These are phyloP conservation scores for Sphagnum fallax DNA, from an alignment of 228 moss, liverwort and hornwort genomes.

Conservation along the genomic window DNA sequence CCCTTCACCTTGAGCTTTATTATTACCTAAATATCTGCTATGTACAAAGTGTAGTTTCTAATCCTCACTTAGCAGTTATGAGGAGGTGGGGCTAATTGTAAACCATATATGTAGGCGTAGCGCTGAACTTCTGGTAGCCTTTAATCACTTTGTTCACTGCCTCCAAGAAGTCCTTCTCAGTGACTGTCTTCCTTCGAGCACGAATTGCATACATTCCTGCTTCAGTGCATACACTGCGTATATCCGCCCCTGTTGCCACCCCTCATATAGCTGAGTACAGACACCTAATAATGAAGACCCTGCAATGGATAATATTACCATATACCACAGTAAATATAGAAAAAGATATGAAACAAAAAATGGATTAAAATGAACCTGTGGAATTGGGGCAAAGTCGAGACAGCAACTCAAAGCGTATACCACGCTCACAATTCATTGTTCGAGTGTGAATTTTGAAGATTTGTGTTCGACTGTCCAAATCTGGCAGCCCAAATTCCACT, in stretches of 20 bases:
- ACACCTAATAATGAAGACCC: too few relatives aligned
- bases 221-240: constrained; percentile 95
- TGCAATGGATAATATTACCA: too few relatives aligned
- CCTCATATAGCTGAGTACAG: too few relatives aligned
- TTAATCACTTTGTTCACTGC: constrained; percentile 98
- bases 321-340: too few relatives aligned
- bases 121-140: constrained; percentile 99
- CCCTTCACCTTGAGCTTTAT: too few relatives aligned
- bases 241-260: constrained; percentile 70
- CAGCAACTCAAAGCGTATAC: constrained; percentile 92
- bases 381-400: constrained; percentile 97
- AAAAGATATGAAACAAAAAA: too few relatives aligned
- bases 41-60: too few relatives aligned
- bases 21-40: too few relatives aligned
- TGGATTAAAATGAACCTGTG: constrained; percentile 45
- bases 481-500: constrained; percentile 96
- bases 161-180: constrained; percentile 97
- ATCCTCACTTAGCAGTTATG: too few relatives aligned
- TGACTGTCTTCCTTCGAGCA: constrained; percentile 97
- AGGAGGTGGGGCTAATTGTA: constrained; percentile 42
- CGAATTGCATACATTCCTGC: constrained; percentile 99
- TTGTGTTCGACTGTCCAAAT: constrained; percentile 87
- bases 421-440: constrained; percentile 92
- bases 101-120: constrained; percentile 99
- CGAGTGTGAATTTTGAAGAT: constrained; percentile 96